Conservation (phyloP, 228 moss, liverwort and hornwort species). For the Sphagnum fallax region DNA sequence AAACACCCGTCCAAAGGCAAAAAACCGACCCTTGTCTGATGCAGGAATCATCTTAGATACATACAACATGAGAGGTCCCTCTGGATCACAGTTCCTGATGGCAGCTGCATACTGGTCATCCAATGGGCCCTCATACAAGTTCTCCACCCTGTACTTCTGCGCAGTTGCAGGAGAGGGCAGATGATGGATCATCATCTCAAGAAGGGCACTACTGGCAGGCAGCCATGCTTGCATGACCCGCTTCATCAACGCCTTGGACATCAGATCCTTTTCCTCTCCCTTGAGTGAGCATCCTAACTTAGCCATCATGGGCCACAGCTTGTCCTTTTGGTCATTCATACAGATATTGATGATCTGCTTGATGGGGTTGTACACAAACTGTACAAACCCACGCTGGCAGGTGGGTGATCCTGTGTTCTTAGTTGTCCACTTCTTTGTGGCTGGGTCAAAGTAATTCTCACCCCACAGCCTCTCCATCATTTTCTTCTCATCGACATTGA, state of each 20-base stretch:
- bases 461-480: constrained; percentile 98
- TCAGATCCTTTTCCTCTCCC: constrained; percentile 67
- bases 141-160: constrained; percentile 59
- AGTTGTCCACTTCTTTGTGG: constrained; percentile 75
- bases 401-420: constrained; percentile 60
- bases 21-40: constrained; percentile 56
- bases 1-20: constrained; percentile 57
- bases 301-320: constrained; percentile 81
- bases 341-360: constrained; percentile 74
- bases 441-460: constrained; percentile 80
- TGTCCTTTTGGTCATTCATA: constrained; percentile 92
- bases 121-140: constrained; percentile 51
- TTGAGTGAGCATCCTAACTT: constrained; percentile 32
- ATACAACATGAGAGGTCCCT: constrained; percentile 50
- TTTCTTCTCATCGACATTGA: constrained; percentile 70
- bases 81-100: constrained; percentile 54
- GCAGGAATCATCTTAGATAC: constrained; percentile 67
- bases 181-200: constrained; percentile 72
- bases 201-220: constrained; percentile 49
- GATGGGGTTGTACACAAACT: constrained; percentile 88
- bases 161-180: constrained; percentile 44
- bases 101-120: constrained; percentile 56
- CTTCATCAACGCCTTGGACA: constrained; percentile 80
- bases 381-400: constrained; percentile 78
- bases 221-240: constrained; percentile 86